A percentile compares a stretch with the other conserved stretches of the same genome.
Conservation (phyloP, 139 green algal species). For the Asterochloris sp. region DNA sequence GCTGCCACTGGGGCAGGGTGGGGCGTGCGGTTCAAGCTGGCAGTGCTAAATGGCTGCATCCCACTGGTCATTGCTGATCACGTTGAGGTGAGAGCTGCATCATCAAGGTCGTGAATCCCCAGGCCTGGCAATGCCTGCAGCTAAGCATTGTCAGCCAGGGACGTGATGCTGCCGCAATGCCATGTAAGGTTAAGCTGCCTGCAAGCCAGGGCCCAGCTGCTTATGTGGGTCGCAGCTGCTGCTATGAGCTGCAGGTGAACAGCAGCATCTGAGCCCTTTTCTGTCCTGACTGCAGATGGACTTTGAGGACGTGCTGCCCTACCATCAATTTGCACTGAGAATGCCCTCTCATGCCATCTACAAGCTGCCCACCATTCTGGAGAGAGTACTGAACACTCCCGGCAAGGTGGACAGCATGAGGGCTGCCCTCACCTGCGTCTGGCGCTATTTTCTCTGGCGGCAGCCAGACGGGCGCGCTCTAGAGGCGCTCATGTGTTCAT, state of each 20-base stretch:
- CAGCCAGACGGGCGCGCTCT: not conserved
- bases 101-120: no score
- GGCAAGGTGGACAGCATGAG: constrained; percentile 4
- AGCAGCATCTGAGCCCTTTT: not conserved
- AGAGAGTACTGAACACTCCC: not conserved
- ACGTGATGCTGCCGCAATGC: no score
- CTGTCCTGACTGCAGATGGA: not conserved
- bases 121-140: no score
- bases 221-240: no score
- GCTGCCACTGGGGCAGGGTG: not conserved
- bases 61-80: constrained; percentile 2
- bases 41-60: not conserved
- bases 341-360: not conserved
- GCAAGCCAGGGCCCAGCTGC: no score
- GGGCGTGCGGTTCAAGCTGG: constrained; percentile 2
- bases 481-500: constrained; percentile 10
- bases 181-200: no score
- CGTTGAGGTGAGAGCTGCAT: not conserved
- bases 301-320: not conserved
- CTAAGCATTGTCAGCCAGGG: no score
- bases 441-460: not conserved
- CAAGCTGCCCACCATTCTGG: not conserved
- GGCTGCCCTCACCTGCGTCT: not conserved
- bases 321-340: not conserved
- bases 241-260: no score